Base-by-base conservation (phyloP, 306 rosid genomes). In the Casuarina equisetifolia region DNA sequence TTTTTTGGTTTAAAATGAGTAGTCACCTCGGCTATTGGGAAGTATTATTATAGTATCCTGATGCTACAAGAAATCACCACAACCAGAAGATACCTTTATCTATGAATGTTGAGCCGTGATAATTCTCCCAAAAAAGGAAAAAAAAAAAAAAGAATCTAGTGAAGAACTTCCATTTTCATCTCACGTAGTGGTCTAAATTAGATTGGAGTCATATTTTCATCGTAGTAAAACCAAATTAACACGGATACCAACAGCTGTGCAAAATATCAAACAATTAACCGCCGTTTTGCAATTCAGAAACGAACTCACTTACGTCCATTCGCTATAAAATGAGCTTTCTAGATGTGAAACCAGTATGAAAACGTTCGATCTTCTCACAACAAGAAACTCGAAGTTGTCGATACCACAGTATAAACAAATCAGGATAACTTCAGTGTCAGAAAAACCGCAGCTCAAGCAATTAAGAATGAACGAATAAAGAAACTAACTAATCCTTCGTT, bases 231-330 rank as follows among this genome's bases (percentile, higher is more conserved):
- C 36, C 50, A 17, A 44, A 16, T 67, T 42, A 42, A 67, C 44
- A 40, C 42, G 17, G 35, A 42, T 7, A 15, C 9, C 17, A 36
- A 49, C 36, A 54, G 17, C 35, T 54, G 3, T 42, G 35, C 76
- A 73, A 48, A 32, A 50, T 68, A 48, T 12, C 45, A 73, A 53
- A 73, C 55, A 57, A 10, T 73, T 53, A 72, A 53, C 69, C 45
- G 59, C 52, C 25, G 25, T 16, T 42, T 2, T 25, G 57, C 72
- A 43, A 40, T 59, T 58, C 46, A 67, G 19, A 40, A 66, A 39
- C 17, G 70, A 5, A 66, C 4, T 66, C 70, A 66, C 8, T 5
- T 39, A 17, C 49, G 39, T 12, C 49, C 50, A 17, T 42, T 67
- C 6, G 71, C 71, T 42, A 42, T 9, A 44, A 67, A 43, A 42